Percentiles rank a stretch among this genome's conserved stretches.
phyloP scores from a whole-genome alignment of 2,329 filamentous ascomycete species.

The Immersiporthe knoxdaviesiana region DNA sequence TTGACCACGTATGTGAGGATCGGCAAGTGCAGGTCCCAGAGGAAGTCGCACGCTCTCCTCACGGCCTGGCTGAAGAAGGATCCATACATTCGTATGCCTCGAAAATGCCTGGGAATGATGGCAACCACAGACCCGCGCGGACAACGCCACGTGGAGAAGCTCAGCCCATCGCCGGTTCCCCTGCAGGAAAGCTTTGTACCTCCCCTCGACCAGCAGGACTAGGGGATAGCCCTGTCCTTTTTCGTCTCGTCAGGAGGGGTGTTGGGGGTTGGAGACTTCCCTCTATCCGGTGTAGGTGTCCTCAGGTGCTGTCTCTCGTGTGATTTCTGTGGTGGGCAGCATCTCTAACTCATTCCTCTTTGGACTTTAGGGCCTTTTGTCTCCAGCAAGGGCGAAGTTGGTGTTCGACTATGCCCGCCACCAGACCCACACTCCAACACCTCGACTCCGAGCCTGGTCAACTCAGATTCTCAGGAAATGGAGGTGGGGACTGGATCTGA shows the following conservation, averaged over 20 bases:
- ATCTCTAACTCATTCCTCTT: background rate
- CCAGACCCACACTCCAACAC: slow-evolving; percentile 15
- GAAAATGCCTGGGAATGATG: background rate
- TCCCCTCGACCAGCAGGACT: background rate
- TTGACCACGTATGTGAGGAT: background rate
- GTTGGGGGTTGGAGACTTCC: slow-evolving; percentile 16
- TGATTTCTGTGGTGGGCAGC: background rate
- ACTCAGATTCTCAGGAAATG: slow-evolving; percentile 21
- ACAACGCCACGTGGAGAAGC: background rate
- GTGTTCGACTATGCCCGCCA: background rate
- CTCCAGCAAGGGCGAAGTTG: background rate
- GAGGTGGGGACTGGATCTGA: slow-evolving; percentile 38
- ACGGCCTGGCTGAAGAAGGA: background rate
- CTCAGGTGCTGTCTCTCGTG: background rate
- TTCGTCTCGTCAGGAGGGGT: slow-evolving; percentile 3
- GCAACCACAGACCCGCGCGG: background rate
- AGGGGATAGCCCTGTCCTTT: background rate
- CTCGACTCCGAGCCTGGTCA: slow-evolving; percentile 8
- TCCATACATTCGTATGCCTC: background rate
- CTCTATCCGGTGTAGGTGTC: slow-evolving; percentile 21
- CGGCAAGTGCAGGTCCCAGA: background rate
- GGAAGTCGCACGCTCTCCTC: background rate
- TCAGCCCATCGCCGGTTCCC: background rate
- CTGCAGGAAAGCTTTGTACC: background rate
- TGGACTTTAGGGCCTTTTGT: slow-evolving; percentile 12